Evolutionary conservation across 1,284 basidiomycete genomes (phyloP).

Genomic region (Meira nashicola): DNA sequence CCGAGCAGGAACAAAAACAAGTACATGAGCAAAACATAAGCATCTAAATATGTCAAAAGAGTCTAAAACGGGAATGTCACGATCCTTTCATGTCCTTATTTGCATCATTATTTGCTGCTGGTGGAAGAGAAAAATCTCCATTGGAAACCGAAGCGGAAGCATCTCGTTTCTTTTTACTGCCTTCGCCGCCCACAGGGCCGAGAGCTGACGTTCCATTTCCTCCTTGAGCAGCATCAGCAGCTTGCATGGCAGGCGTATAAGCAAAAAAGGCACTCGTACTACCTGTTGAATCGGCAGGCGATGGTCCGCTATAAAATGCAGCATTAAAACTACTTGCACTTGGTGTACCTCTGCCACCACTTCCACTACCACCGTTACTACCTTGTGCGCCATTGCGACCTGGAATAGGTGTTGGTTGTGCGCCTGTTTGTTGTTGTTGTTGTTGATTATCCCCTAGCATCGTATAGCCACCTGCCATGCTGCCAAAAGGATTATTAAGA

Average conservation of each 20-base stretch:
- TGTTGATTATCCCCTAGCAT: conserved; percentile 25
- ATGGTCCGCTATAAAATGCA: conserved; percentile 9
- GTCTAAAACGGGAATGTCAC: neutral
- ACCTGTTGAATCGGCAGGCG: conserved; percentile 33
- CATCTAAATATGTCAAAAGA: neutral
- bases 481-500: conserved; percentile 34
- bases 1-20: neutral
- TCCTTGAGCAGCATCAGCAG: conserved; percentile 11
- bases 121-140: conserved; percentile 30
- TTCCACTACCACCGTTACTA: conserved; percentile 7
- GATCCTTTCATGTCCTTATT: conserved; percentile 1
- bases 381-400: conserved; percentile 1
- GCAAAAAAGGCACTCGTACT: conserved; percentile 32
- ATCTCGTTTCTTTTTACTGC: conserved; percentile 23
- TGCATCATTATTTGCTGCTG: conserved; percentile 9
- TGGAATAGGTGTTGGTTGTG: conserved; percentile 10
- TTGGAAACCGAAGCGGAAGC: conserved; percentile 5
- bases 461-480: conserved; percentile 36
- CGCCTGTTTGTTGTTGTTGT: conserved; percentile 3
- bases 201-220: conserved; percentile 14
- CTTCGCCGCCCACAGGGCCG: conserved; percentile 30
- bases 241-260: conserved; percentile 28
- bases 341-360: conserved; percentile 11
- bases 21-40: conserved; percentile 10
- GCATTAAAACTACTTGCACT: conserved; percentile 8